These are phyloP conservation scores for Penstemon newberryi DNA, from an alignment of 257 asterid genomes.

Conservation along the genomic window DNA sequence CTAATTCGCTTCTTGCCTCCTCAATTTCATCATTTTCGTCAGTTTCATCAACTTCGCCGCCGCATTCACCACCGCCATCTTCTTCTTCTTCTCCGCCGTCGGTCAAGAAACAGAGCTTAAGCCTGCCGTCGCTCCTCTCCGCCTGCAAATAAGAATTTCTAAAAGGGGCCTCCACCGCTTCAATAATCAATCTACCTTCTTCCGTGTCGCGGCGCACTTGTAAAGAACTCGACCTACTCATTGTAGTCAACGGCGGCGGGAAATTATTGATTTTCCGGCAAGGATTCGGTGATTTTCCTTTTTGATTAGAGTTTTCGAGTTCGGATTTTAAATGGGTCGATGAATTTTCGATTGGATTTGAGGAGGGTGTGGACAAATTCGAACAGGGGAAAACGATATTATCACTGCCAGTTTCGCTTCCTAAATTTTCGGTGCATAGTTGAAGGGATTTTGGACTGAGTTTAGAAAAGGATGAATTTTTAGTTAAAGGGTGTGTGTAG, in stretches of 20 bases:
- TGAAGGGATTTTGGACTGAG: slow-evolving; percentile 48
- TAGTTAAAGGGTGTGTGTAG: slow-evolving; percentile 17
- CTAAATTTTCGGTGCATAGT: slow-evolving; percentile 59
- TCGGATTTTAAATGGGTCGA: neutral
- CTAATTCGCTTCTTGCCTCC: neutral
- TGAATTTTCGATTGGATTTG: slow-evolving; percentile 6
- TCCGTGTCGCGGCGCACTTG: slow-evolving; percentile 42
- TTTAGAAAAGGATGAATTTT: slow-evolving; percentile 30
- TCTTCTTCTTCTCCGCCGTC: slow-evolving; percentile 14
- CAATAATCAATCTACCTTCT: slow-evolving; percentile 49
- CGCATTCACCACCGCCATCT: slow-evolving; percentile 19
- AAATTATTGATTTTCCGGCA: slow-evolving; percentile 20
- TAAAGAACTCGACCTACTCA: slow-evolving; percentile 41
- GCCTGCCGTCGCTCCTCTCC: slow-evolving; percentile 57
- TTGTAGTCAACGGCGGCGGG: slow-evolving; percentile 65
- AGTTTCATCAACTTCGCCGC: neutral
- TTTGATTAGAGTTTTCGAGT: neutral
- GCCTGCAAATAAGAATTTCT: slow-evolving; percentile 38
- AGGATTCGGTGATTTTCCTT: slow-evolving; percentile 1
- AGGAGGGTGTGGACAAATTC: slow-evolving; percentile 13
- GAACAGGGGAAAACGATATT: slow-evolving; percentile 17
- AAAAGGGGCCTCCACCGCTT: slow-evolving; percentile 36
- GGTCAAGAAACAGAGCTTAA: slow-evolving; percentile 35
- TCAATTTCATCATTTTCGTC: slow-evolving; percentile 7
- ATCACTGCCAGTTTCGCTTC: slow-evolving; percentile 56